These are phyloP conservation scores for Cutaneotrichosporon mucoides DNA, from an alignment of 1,284 basidiomycete species.

Conservation along the genomic window DNA sequence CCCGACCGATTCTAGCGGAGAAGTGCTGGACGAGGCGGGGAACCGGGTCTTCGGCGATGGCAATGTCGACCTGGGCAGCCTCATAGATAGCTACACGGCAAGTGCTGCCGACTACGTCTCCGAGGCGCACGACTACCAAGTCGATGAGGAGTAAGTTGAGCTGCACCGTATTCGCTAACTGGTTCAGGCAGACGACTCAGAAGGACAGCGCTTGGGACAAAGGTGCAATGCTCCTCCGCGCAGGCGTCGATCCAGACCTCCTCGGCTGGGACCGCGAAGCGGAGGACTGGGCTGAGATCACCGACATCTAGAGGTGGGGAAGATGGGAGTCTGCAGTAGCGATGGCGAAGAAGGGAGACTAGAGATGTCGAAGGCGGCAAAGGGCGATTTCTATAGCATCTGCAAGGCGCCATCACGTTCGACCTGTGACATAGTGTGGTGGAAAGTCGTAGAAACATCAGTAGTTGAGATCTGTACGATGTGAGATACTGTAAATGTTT, in stretches of 20 bases:
- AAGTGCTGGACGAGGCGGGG: conserved; percentile 32
- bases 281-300: conserved; percentile 37
- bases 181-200: too few species aligned
- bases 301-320: background rate
- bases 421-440: too few species aligned
- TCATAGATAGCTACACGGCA: background rate
- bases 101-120: too few species aligned
- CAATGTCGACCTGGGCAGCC: background rate
- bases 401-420: too few species aligned
- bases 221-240: conserved; percentile 32
- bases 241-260: conserved; percentile 42
- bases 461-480: too few species aligned
- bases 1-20: conserved; percentile 24
- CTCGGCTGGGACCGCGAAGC: conserved; percentile 38
- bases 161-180: too few species aligned
- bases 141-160: background rate
- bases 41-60: conserved; percentile 20
- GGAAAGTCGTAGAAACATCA: too few species aligned
- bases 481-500: too few species aligned
- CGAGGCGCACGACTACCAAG: background rate
- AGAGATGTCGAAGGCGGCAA: too few species aligned
- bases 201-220: conserved; percentile 36
- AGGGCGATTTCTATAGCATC: too few species aligned
- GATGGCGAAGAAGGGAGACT: too few species aligned
- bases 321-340: too few species aligned